These are phyloP conservation scores for Coemansia sp. DNA, from an alignment of 192 early-diverging fungal species.

Conservation along the genomic window DNA sequence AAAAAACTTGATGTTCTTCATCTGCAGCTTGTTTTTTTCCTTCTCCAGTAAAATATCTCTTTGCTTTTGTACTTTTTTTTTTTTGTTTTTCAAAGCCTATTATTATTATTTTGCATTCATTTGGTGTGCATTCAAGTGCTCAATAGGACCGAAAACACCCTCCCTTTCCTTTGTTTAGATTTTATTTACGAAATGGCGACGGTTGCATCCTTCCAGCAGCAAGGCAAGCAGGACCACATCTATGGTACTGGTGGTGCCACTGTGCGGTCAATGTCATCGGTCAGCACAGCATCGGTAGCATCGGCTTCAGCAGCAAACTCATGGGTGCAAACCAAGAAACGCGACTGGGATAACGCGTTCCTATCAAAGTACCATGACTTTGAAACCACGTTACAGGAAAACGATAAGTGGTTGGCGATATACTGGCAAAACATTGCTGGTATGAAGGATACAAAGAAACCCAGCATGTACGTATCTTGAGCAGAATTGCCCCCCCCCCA, in stretches of 20 bases:
- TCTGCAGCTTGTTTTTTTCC: constrained; percentile 4
- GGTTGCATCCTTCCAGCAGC: constrained; percentile 3
- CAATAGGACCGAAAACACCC: neutral
- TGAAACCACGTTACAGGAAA: constrained; percentile 51
- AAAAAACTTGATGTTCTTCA: neutral
- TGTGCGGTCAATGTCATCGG: constrained; percentile 25
- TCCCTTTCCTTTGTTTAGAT: constrained; percentile 2
- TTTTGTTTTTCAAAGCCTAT: neutral
- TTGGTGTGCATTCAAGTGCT: neutral
- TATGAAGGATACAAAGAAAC: constrained; percentile 31
- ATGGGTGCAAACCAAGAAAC: constrained; percentile 45
- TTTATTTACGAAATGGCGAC: constrained; percentile 20
- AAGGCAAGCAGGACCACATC: neutral
- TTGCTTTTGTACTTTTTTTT: neutral
- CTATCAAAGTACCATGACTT: constrained; percentile 43
- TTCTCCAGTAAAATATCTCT: too few relatives aligned
- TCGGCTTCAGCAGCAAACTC: constrained; percentile 6
- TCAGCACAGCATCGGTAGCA: constrained; percentile 11
- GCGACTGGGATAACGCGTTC: constrained; percentile 56
- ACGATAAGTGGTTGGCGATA: constrained; percentile 50
- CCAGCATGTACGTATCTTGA: constrained; percentile 25
- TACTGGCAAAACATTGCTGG: constrained; percentile 47
- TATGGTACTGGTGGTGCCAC: neutral
- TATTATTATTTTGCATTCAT: too few relatives aligned
- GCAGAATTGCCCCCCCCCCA: too few relatives aligned